Evolutionary conservation across 2,329 filamentous ascomycete species (phyloP).

Genomic region (Didymella pomorum): DNA sequence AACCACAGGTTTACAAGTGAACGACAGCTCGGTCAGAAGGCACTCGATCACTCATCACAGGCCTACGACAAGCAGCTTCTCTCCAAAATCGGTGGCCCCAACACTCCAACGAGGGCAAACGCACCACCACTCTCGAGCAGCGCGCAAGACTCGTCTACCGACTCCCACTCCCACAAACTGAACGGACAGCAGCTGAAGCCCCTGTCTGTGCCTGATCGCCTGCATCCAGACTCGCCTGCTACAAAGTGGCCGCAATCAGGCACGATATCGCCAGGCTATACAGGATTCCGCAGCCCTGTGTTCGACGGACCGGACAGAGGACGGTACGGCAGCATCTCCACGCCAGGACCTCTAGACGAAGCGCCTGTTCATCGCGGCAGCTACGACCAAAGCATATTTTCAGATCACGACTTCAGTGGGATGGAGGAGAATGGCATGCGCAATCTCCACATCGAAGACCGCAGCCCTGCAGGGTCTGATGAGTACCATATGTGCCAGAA

Average conservation of each 20-base stretch:
- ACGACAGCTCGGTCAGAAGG: constrained; percentile 64
- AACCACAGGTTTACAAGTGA: constrained; percentile 64
- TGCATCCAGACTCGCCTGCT: constrained; percentile 51
- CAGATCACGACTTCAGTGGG: constrained; percentile 56
- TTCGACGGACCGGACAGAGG: constrained; percentile 50
- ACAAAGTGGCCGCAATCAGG: constrained; percentile 54
- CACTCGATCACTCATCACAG: constrained; percentile 66
- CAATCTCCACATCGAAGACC: constrained; percentile 63
- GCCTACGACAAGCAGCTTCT: constrained; percentile 69
- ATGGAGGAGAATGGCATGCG: constrained; percentile 63
- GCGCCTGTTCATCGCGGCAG: constrained; percentile 66
- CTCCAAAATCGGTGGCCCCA: constrained; percentile 68
- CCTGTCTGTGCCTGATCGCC: constrained; percentile 55
- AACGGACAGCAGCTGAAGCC: constrained; percentile 54
- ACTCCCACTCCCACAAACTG: constrained; percentile 51
- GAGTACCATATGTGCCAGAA: constrained; percentile 55
- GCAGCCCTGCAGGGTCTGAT: constrained; percentile 56
- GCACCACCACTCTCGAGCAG: constrained; percentile 44
- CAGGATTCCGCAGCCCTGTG: constrained; percentile 54
- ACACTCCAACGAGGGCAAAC: constrained; percentile 60
- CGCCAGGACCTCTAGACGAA: constrained; percentile 59
- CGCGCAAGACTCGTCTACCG: constrained; percentile 46
- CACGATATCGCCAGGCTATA: constrained; percentile 54
- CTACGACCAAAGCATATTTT: constrained; percentile 67
- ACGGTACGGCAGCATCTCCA: constrained; percentile 60